phyloP scores from a whole-genome alignment of 306 rosid genomes.

The Delonix regia region DNA sequence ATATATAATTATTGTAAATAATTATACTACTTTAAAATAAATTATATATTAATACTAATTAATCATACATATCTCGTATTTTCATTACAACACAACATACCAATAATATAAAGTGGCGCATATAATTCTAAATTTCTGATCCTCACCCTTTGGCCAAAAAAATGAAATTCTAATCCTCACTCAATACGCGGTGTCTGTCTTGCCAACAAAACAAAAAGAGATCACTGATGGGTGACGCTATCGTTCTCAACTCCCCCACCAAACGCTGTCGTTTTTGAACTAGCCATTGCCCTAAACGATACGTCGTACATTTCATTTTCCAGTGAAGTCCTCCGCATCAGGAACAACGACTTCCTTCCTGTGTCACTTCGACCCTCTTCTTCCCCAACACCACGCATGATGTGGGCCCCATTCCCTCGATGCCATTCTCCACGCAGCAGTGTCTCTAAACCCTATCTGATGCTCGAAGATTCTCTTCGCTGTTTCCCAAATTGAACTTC shows the following conservation, averaged over 20 bases:
- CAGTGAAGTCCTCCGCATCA: constrained; percentile 16
- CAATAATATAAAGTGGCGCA: no score
- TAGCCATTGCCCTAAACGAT: neutral
- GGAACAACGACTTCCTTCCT: neutral
- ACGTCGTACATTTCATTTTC: constrained; percentile 31
- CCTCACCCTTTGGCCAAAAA: no score
- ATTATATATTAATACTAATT: no score
- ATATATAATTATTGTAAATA: no score
- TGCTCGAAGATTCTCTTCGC: constrained; percentile 30
- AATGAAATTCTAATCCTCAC: no score
- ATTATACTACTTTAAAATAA: no score
- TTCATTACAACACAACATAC: no score
- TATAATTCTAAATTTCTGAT: no score
- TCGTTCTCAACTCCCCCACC: neutral
- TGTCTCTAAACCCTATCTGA: constrained; percentile 27
- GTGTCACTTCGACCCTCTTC: neutral
- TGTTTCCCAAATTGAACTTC: constrained; percentile 12
- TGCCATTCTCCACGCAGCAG: constrained; percentile 31
- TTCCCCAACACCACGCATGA: neutral
- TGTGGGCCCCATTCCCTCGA: neutral
- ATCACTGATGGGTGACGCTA: neutral
- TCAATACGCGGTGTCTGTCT: no score
- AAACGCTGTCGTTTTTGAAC: neutral
- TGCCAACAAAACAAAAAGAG: no score
- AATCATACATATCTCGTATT: no score